Evolutionary conservation across 306 rosid genomes (phyloP), one percentile per base, ranked within the genome.

Genomic region (Glycyrrhiza uralensis): DNA sequence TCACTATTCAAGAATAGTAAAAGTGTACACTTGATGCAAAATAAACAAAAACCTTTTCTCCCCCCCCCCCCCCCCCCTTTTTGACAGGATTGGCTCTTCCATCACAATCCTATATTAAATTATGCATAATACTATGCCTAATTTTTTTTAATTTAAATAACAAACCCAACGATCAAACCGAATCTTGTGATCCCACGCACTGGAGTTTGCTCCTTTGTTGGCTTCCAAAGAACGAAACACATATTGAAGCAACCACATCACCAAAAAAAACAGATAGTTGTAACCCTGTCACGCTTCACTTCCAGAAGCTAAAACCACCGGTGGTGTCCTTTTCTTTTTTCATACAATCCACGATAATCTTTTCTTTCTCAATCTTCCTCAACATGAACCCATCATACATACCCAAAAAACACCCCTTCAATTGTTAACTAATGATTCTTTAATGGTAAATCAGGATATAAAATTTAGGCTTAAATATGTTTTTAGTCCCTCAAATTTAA

Each of bases 211-310:
- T 82, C 22, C 46, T 79, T 5, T 87, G 86, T 0, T 85, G 85
- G 68, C 74, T 83, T 55, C 97, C 93, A 12, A 85, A 24, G 24
- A 79, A 61, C 10, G 87, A 42, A 44, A 89, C 50, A 80, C 91
- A 91, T 55, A 91, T 45, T 8, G 97, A 84, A n/a, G 90, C 96
- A 49, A 89, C 97, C 56, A 93, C 89, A 79, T 89, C 72, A 12
- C 96, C 93, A n/a, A 54, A 89, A 87, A 3, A 96, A 85, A 64
- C 92, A 91, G 26, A 89, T 91, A 20, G 96, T 96, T 47, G 96
- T 93, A 62, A 91, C 46, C 97, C 97, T 38, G 79, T 80, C 9
- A 87, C 50, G 71, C 95, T 79, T 82, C 87, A 81, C 64, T 85
- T 91, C 85, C 90, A 84, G 4, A 89, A 42, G 51, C 81, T 85